Base-by-base conservation (phyloP, 2,329 filamentous ascomycete species). In the Samsoniella hepiali region DNA sequence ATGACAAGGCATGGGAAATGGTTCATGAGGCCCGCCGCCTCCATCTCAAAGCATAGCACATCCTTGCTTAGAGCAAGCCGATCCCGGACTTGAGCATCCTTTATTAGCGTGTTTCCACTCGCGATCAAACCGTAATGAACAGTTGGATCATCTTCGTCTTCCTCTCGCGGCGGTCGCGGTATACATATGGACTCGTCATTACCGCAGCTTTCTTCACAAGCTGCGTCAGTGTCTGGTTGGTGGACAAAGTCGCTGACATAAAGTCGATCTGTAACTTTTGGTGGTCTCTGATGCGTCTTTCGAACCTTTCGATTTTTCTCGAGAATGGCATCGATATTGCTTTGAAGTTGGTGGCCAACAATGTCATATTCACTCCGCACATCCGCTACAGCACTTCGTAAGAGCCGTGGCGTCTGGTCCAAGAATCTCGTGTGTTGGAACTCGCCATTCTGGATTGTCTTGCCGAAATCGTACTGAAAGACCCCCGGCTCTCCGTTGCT, bases 391-490 rank as follows among this genome's bases (percentile, higher is more conserved):
- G 38, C 38, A 5, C 38, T 15, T 40, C 38, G 10, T 15, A 40
- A 40, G 38, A 40, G 38, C 38, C 38, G 38, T 40, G 38, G 38
- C 5, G 38, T 40, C 15, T 40, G 49, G 49, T 53, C 56, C 17
- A 60, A 29, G 36, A 63, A 56, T 59, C 55, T 34, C 5, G 54
- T 59, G 8, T 31, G 15, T 17, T 42, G 32, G 34, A 63, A 40
- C 9, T 31, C 27, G 6, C 51, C n/a, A 17, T 44, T 31, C 32
- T 59, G 55, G 11, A 63, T 59, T 11, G 32, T 45, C 44, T 40
- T 58, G 22, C 62, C 54, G 45, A 63, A 62, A 54, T 64, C 64
- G 31, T 63, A 66, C 27, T 66, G 65, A 17, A 64, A 56, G 9
- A 63, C 54, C 8, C 49, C 62, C 7, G 58, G 50, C 3, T 50